Percentiles rank a stretch among this genome's conserved stretches.
Evolutionary conservation across 225 moss, liverwort and hornwort species (phyloP).

Genomic region (Thuidium tamariscinum): DNA sequence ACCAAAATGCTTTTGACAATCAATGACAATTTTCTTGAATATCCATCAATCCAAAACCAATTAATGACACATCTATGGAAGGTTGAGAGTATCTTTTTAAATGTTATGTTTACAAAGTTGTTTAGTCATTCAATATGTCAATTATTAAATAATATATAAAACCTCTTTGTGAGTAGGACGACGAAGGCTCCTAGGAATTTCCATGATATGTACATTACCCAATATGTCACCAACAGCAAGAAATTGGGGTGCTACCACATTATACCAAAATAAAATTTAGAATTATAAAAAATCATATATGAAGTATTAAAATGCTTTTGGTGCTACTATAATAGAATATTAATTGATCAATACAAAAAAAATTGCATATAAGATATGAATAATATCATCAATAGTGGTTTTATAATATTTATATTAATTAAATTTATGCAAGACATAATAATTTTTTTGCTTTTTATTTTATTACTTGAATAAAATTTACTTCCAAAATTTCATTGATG

Average conservation of each 20-base stretch:
- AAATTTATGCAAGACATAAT: neutral
- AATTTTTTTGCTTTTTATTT: too few relatives aligned
- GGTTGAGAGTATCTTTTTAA: fast-evolving
- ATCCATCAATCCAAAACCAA: neutral
- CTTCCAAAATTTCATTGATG: neutral
- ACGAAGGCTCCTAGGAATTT: slow-evolving; percentile 77
- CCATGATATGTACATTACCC: slow-evolving; percentile 67
- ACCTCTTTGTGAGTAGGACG: slow-evolving; percentile 70
- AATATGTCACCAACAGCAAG: slow-evolving; percentile 80
- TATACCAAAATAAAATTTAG: neutral
- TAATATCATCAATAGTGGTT: neutral
- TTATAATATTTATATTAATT: neutral
- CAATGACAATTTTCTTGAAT: too few relatives aligned
- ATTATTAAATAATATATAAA: neutral
- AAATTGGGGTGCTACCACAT: slow-evolving; percentile 70
- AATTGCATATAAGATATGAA: neutral
- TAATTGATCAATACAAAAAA: too few relatives aligned
- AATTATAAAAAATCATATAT: neutral
- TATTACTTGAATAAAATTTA: too few relatives aligned
- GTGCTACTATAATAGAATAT: fast-evolving
- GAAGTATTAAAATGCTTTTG: neutral
- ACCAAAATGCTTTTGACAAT: neutral
- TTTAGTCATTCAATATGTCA: neutral
- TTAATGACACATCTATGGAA: fast-evolving
- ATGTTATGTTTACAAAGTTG: neutral